Percentiles rank a stretch among this genome's conserved stretches.
Conservation (phyloP, 225 moss, liverwort and hornwort species). For the Neckera pumila region DNA sequence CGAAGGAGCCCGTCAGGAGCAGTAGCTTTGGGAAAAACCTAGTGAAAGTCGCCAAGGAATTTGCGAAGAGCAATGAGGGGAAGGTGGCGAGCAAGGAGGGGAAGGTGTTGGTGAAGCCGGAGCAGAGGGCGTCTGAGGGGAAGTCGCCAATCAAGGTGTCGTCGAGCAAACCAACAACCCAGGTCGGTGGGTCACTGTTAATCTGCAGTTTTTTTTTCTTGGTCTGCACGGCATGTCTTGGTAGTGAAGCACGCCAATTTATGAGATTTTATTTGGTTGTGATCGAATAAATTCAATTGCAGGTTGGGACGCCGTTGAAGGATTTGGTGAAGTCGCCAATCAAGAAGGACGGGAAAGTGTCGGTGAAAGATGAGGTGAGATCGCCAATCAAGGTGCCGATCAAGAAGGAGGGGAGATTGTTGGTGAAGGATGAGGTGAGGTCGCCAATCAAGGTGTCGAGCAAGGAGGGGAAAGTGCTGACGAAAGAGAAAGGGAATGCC, state of each 20-base stretch:
- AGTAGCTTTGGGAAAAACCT: constrained; percentile 22
- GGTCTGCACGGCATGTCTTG: neutral
- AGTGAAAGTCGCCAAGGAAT: constrained; percentile 26
- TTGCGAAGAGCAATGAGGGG: constrained; percentile 9
- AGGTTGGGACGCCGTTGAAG: neutral
- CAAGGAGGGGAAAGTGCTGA: neutral
- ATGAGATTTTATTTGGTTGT: neutral
- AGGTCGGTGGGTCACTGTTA: neutral
- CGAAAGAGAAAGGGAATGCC: neutral
- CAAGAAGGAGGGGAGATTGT: neutral
- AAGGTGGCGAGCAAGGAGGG: neutral
- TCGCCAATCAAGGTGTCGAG: neutral
- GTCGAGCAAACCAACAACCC: neutral
- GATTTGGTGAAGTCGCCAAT: neutral
- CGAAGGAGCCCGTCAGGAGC: constrained; percentile 7
- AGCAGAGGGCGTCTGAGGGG: neutral
- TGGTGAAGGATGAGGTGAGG: neutral
- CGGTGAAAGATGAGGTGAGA: neutral
- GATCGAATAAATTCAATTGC: neutral
- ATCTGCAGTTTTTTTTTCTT: neutral
- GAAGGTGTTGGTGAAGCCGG: neutral
- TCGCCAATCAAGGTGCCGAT: neutral
- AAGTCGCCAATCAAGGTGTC: neutral
- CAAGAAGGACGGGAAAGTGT: neutral
- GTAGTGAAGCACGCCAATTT: neutral